Percentiles rank a stretch among this genome's conserved stretches.
Conservation (phyloP, 225 moss, liverwort and hornwort genomes). For the Lunularia cruciata region DNA sequence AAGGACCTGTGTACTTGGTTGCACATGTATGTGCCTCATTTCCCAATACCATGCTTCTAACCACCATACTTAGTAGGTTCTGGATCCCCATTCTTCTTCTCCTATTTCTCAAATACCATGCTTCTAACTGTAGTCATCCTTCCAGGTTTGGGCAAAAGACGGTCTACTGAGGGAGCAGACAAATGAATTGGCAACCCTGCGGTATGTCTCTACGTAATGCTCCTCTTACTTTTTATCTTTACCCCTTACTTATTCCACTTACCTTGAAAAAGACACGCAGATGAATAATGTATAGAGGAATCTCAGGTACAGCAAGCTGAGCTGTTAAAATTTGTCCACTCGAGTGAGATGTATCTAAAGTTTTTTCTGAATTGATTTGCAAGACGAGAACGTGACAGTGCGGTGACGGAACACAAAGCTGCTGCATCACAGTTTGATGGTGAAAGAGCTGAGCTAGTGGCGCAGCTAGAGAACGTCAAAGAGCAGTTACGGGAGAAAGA, state of each 20-base stretch:
- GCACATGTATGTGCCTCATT: background rate
- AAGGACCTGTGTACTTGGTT: too few relatives aligned
- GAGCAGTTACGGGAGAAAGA: constrained; percentile 83
- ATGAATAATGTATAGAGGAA: too few relatives aligned
- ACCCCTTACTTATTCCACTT: background rate
- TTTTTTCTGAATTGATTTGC: constrained; percentile 5
- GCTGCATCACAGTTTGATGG: constrained; percentile 70
- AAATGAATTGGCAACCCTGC: constrained; percentile 73
- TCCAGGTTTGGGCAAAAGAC: constrained; percentile 93
- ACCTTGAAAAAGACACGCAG: too few relatives aligned
- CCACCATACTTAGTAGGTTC: background rate
- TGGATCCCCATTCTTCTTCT: too few relatives aligned
- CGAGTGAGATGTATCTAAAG: background rate
- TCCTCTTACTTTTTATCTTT: background rate
- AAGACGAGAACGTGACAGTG: constrained; percentile 82
- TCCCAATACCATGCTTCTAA: too few relatives aligned
- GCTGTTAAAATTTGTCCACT: background rate
- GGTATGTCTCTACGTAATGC: constrained; percentile 44
- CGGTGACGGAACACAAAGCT: constrained; percentile 73
- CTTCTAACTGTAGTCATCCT: constrained; percentile 24
- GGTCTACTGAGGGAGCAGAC: constrained; percentile 81
- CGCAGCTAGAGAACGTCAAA: constrained; percentile 76
- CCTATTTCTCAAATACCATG: too few relatives aligned
- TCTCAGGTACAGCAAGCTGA: background rate
- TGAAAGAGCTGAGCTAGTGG: constrained; percentile 66